Conservation (phyloP, 1,284 basidiomycete genomes). For the Rhodotorula sp. region DNA sequence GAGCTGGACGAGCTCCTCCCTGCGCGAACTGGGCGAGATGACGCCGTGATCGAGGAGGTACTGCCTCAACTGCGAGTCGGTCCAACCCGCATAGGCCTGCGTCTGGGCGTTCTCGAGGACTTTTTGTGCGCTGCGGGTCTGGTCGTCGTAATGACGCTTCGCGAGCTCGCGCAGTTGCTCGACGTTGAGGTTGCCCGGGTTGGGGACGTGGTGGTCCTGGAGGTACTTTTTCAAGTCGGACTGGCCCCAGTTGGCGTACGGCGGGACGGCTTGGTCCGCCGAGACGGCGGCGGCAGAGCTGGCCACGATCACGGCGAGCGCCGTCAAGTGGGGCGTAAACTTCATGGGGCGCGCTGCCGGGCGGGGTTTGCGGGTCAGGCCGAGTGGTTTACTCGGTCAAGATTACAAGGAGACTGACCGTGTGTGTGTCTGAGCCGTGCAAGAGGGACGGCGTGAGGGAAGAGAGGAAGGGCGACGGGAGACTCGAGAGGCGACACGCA, state of each 20-base stretch:
- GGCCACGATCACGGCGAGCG: constrained; percentile 14
- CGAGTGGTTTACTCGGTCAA: no score
- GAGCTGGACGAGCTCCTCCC: constrained; percentile 72
- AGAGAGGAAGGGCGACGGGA: neutral
- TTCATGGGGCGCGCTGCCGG: neutral
- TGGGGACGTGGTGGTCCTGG: constrained; percentile 61
- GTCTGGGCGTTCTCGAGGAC: constrained; percentile 57
- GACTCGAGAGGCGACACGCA: neutral
- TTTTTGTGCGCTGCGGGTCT: constrained; percentile 64
- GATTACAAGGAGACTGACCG: neutral
- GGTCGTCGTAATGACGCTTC: constrained; percentile 40
- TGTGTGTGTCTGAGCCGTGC: neutral
- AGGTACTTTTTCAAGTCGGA: constrained; percentile 31
- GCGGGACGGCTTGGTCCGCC: constrained; percentile 17
- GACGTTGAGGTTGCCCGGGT: constrained; percentile 51
- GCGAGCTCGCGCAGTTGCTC: constrained; percentile 45
- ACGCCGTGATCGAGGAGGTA: constrained; percentile 85
- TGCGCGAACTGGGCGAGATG: constrained; percentile 70
- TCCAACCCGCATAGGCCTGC: constrained; percentile 61
- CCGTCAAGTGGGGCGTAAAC: constrained; percentile 9
- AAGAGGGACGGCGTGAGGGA: no score
- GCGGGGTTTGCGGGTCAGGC: no score
- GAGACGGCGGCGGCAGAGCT: constrained; percentile 8
- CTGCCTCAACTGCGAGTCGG: constrained; percentile 72
- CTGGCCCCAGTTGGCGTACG: constrained; percentile 39